Evolutionary conservation across 495 filamentous ascomycete genomes (phyloP).

Genomic region (Aspergillus diversus): DNA sequence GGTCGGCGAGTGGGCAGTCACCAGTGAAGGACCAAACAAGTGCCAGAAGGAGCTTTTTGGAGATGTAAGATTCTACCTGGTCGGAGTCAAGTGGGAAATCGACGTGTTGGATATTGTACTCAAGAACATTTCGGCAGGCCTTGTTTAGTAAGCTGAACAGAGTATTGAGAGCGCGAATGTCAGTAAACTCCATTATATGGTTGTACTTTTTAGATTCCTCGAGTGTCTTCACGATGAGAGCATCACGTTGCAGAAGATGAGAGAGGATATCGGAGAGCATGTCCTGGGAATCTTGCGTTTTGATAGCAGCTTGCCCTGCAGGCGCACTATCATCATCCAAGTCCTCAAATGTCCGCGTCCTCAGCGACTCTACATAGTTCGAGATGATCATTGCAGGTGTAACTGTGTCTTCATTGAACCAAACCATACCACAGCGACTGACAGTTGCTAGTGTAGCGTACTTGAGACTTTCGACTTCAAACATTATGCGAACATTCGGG

Average conservation of each 20-base stretch:
- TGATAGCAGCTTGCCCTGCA: constrained; percentile 76
- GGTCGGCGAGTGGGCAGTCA: constrained; percentile 87
- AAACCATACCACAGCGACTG: constrained; percentile 99
- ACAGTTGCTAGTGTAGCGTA: constrained; percentile 98
- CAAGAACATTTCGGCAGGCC: constrained; percentile 84
- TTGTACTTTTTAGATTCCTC: constrained; percentile 74
- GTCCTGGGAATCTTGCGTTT: constrained; percentile 73
- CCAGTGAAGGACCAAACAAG: constrained; percentile 94
- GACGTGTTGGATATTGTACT: constrained; percentile 91
- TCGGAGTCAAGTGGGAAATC: constrained; percentile 92
- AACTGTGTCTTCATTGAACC: constrained; percentile 98
- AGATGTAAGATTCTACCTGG: constrained; percentile 83
- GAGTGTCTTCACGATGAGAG: constrained; percentile 77
- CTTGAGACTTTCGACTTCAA: constrained; percentile 97
- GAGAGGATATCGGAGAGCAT: constrained; percentile 78
- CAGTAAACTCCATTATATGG: constrained; percentile 98
- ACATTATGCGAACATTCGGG: constrained; percentile 96
- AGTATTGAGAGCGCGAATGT: constrained; percentile 86
- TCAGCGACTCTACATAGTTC: constrained; percentile 85
- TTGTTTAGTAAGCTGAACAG: constrained; percentile 96
- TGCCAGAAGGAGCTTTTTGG: constrained; percentile 90
- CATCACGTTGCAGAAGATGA: constrained; percentile 72
- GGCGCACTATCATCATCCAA: constrained; percentile 87
- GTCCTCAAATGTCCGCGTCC: constrained; percentile 84
- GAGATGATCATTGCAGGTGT: constrained; percentile 88